Evolutionary conservation across 1,284 basidiomycete genomes (phyloP).

Genomic region (Ustilago tritici): DNA sequence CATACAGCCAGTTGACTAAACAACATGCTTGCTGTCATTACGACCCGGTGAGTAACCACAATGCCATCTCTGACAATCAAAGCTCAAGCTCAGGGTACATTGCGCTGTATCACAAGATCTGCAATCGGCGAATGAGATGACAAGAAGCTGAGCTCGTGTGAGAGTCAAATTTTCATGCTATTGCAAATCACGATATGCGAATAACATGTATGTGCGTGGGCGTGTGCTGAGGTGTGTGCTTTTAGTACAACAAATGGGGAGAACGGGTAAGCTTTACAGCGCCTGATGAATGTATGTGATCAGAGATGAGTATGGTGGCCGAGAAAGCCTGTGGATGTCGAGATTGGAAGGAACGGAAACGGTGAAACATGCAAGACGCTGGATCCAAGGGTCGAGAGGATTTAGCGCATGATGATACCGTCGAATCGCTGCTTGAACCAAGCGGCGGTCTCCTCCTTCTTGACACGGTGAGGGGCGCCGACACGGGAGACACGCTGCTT

Average conservation of each 20-base stretch:
- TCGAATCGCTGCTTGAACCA: conserved; percentile 94
- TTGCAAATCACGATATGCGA: conserved; percentile 20
- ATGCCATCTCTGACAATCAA: too few relatives aligned
- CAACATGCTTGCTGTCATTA: too few relatives aligned
- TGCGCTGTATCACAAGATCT: too few relatives aligned
- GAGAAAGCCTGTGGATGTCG: conserved; percentile 4
- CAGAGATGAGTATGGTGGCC: conserved; percentile 11
- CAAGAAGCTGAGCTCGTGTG: conserved; percentile 31
- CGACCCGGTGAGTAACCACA: too few relatives aligned
- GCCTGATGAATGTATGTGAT: conserved; percentile 4
- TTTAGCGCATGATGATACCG: conserved; percentile 67
- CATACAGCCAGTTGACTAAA: too few relatives aligned
- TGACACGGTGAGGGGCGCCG: conserved; percentile 82
- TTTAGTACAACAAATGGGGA: conserved; percentile 38
- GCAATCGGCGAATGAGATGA: not conserved
- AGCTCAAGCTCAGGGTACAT: too few relatives aligned
- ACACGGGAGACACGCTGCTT: conserved; percentile 89
- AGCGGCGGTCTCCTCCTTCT: conserved; percentile 78
- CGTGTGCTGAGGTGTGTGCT: conserved; percentile 21
- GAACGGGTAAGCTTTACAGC: conserved; percentile 1
- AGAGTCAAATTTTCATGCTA: conserved; percentile 40
- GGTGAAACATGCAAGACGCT: not conserved
- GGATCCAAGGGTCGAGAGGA: not conserved
- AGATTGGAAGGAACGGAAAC: conserved; percentile 3
- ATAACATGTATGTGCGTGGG: conserved; percentile 19